Evolutionary conservation across 495 filamentous ascomycete species (phyloP), one percentile per base, ranked within the genome.

Genomic region (Cryomyces antarcticus): DNA sequence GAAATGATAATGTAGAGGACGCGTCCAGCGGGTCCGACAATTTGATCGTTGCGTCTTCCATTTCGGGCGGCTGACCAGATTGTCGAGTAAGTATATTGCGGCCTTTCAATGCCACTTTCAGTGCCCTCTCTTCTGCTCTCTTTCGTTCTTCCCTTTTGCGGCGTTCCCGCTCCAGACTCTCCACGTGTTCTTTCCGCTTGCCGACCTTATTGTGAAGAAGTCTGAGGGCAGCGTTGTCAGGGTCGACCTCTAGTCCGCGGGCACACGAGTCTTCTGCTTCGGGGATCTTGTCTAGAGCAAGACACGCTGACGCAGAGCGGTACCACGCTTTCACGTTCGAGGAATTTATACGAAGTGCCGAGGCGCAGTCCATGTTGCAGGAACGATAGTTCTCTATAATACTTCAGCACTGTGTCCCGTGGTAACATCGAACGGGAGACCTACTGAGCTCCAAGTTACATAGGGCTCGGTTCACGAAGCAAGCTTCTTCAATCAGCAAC

Each of bases 301-400:
- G 63, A 46, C 89, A 68, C 5, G 89, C 87, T 48, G 67, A 64
- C 0, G 78, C 70, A 28, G 79, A 81, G 43, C 89, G 78, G 57
- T 94, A 96, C 55, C 73, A 81, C 4, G 88, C 85, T 61, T 97
- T 97, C 52, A 88, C 55, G 56, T 89, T 92, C 40, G 48, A 57
- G 5, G 75, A 68, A 58, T 93, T 86, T 28, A 93, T 65, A 31
- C 74, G 72, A 35, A 97, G 67, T 4, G 81, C 77, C n/a, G 71
- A 63, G 3, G 80, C 78, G 57, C 83, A 85, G 62, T 96, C 89
- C 12, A 75, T 64, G 39, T 75, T 86, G 56, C 78, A 81, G 42
- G 74, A 75, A 38, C 88, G 75, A 61, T 87, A 87, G 62, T 97
- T 97, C 49, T 73, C 75, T 74, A 51, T 4, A 28, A 7, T 3